Conservation (phyloP, 768 basidiomycete species). For the Leucosporidium creatinivorum region DNA sequence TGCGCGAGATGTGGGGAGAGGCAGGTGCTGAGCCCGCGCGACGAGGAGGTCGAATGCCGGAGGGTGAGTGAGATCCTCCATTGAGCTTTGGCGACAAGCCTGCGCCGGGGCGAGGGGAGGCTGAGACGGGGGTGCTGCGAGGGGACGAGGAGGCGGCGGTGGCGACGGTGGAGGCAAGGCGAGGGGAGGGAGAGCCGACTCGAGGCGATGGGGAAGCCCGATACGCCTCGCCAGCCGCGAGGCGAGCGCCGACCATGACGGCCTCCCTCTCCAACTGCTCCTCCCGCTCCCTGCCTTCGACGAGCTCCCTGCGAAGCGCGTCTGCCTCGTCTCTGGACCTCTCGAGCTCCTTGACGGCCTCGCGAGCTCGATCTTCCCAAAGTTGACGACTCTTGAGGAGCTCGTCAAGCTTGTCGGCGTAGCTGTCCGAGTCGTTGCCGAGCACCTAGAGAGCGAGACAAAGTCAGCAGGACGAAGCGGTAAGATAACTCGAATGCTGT, state of each 20-base stretch:
- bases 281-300: background rate
- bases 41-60: too few relatives aligned
- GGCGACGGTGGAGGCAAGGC: background rate
- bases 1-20: background rate
- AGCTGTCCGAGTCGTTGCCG: slow-evolving; percentile 4
- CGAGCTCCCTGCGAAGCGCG: background rate
- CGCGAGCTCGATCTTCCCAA: slow-evolving; percentile 12
- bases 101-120: too few relatives aligned
- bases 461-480: accelerated
- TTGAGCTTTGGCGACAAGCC: too few relatives aligned
- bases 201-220: too few relatives aligned
- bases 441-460: background rate
- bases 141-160: background rate
- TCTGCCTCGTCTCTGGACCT: background rate
- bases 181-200: too few relatives aligned
- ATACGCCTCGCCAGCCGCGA: slow-evolving; percentile 1
- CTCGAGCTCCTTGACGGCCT: slow-evolving; percentile 7
- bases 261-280: slow-evolving; percentile 6
- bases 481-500: too few relatives aligned
- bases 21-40: too few relatives aligned
- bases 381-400: background rate
- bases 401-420: slow-evolving; percentile 7
- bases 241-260: background rate
- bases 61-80: too few relatives aligned
- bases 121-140: background rate